Base-by-base conservation (phyloP, 2,329 filamentous ascomycete species). In the Furcasterigmium furcatum region DNA sequence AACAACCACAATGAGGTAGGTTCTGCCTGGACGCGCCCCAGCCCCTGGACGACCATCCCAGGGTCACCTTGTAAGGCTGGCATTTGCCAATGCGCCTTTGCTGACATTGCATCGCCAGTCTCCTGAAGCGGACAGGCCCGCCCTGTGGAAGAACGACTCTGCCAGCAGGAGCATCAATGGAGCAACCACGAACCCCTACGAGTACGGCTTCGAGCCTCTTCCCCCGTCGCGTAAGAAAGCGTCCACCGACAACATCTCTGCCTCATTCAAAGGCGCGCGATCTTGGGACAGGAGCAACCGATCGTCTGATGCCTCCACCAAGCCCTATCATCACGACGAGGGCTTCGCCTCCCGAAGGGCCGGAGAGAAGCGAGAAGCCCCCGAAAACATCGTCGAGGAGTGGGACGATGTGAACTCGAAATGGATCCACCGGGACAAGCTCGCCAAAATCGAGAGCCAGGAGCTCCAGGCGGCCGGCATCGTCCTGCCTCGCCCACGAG, bases 391-490 rank as follows among this genome's bases (percentile, higher is more conserved):
- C 4, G 10, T 32, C 8, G 30, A 27, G 20, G 38, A 25, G 10
- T 54, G 54, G 9, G 68, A 73, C 27, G 67, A 73, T 27, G 83
- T 86, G 49, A 75, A 81, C 49, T 87, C 83, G 25, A 85, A 88
- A 63, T 94, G 88, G 88, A 92, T 94, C 56, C 88, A 94, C 59
- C 75, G 88, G 46, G 88, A 94, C 66, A 92, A 92, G 67, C 69
- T 94, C 50, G 88, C 87, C 45, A 81, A 80, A 59, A 94, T 92
- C 55, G 88, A 94, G 66, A 92, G 74, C 55, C 78, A 84, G 58
- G 88, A 94, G 66, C 75, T 94, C 51, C 85, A 90, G 62, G 87
- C 87, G 48, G 87, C 87, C 7, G 88, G 88, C 24, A 83, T 91
- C 55, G 72, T 79, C 42, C 59, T 85, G 49, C 73, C 82, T 51